These are phyloP conservation scores for Trametes maxima DNA, from an alignment of 768 basidiomycete genomes.

Conservation along the genomic window DNA sequence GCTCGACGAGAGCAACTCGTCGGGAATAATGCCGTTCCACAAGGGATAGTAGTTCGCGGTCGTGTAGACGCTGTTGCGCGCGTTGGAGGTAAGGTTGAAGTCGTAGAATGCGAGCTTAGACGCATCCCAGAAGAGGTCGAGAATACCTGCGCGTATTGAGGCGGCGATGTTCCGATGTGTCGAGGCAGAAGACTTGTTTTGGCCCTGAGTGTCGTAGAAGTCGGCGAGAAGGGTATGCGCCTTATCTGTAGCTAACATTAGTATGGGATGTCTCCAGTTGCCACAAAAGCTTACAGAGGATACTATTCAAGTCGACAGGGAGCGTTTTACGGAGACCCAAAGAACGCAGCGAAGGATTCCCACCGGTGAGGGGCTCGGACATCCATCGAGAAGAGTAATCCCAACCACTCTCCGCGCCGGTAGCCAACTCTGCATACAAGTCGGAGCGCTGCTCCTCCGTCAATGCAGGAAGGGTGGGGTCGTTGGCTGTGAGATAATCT, in stretches of 20 bases:
- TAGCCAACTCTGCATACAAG: slow-evolving; percentile 87
- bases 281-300: slow-evolving; percentile 62
- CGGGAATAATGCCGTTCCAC: slow-evolving; percentile 86
- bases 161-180: slow-evolving; percentile 60
- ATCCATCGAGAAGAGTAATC: slow-evolving; percentile 47
- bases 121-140: slow-evolving; percentile 88
- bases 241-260: slow-evolving; percentile 48
- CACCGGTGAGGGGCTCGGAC: slow-evolving; percentile 42
- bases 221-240: slow-evolving; percentile 60
- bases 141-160: slow-evolving; percentile 63
- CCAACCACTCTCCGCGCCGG: slow-evolving; percentile 81
- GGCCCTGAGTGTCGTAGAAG: slow-evolving; percentile 51
- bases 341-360: slow-evolving; percentile 61
- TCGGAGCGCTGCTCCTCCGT: slow-evolving; percentile 60
- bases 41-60: slow-evolving; percentile 80
- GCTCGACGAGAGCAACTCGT: slow-evolving; percentile 58
- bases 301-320: slow-evolving; percentile 81
- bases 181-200: slow-evolving; percentile 43
- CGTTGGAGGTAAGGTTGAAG: slow-evolving; percentile 73
- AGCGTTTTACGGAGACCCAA: slow-evolving; percentile 72
- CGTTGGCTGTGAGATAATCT: slow-evolving; percentile 83
- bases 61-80: slow-evolving; percentile 68
- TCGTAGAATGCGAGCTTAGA: slow-evolving; percentile 89
- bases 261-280: slow-evolving; percentile 7
- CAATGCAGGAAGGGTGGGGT: slow-evolving; percentile 56